A percentile compares a stretch with the other conserved stretches of the same genome.
phyloP scores from a whole-genome alignment of 257 asterid species.

The Nicotiana noctiflora region DNA sequence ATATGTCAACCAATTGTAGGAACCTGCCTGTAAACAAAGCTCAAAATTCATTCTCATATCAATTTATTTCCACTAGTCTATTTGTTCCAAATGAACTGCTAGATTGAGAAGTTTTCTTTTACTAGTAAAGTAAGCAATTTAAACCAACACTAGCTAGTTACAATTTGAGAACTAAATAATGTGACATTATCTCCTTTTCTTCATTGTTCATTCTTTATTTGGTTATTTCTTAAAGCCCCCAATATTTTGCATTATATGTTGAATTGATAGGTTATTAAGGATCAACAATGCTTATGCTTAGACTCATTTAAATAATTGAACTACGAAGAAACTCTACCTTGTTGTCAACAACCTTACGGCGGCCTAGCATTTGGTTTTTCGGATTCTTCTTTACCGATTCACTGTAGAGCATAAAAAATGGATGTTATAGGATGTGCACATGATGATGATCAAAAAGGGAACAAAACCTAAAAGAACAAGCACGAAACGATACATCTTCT shows the following conservation, averaged over 20 bases:
- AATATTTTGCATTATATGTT: not conserved
- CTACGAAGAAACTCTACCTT: slow-evolving; percentile 34
- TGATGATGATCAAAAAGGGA: not conserved
- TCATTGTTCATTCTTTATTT: too few relatives aligned
- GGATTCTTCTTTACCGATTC: slow-evolving; percentile 39
- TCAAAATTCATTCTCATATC: not conserved
- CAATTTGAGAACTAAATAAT: not conserved
- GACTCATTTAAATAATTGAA: not conserved
- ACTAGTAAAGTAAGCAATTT: too few relatives aligned
- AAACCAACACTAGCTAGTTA: not conserved
- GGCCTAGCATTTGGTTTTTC: slow-evolving; percentile 54
- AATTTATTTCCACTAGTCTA: not conserved
- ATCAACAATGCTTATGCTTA: not conserved
- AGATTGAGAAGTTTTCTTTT: not conserved
- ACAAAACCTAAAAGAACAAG: not conserved
- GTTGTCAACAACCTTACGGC: slow-evolving; percentile 50
- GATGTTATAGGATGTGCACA: not conserved
- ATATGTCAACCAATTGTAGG: slow-evolving; percentile 62
- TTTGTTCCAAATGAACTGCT: not conserved
- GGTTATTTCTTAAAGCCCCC: not conserved
- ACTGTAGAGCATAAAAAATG: slow-evolving; percentile 19
- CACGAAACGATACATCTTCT: not conserved
- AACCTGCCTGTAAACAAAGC: slow-evolving; percentile 46
- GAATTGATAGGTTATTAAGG: not conserved
- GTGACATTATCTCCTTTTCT: too few relatives aligned